Conservation (phyloP, 306 rosid species). For the Sicyos edulis region DNA sequence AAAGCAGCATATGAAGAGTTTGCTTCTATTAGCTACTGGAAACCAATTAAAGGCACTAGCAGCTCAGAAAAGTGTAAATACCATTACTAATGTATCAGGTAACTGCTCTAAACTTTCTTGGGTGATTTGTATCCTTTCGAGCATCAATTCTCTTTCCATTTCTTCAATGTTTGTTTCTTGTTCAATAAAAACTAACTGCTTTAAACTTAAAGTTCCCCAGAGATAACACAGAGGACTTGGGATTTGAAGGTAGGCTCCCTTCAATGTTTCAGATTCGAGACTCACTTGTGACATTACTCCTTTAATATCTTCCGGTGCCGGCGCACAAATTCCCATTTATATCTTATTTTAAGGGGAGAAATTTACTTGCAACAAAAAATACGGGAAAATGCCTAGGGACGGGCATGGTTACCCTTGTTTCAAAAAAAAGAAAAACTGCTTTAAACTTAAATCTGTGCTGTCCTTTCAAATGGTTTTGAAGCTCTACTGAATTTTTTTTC, state of each 20-base stretch:
- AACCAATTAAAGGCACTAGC: conserved; percentile 88
- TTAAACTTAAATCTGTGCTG: neutral
- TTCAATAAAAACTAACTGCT: neutral
- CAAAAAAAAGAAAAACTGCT: no score
- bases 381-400: no score
- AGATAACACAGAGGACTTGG: no score
- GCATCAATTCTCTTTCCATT: neutral
- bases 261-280: no score
- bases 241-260: no score
- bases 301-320: no score
- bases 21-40: conserved; percentile 75
- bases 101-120: conserved; percentile 20
- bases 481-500: conserved; percentile 13
- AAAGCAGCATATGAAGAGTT: conserved; percentile 78
- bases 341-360: no score
- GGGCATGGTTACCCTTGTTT: no score
- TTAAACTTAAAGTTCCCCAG: neutral
- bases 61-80: conserved; percentile 73
- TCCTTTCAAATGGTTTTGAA: neutral
- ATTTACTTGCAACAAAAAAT: no score
- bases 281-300: no score
- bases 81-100: conserved; percentile 90
- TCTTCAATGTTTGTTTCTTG: neutral
- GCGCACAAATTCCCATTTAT: no score
- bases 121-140: neutral